Percentiles rank a stretch among this genome's conserved stretches.
phyloP scores from a whole-genome alignment of 2,329 filamentous ascomycete species.

The Ascocoryne sarcoides region DNA sequence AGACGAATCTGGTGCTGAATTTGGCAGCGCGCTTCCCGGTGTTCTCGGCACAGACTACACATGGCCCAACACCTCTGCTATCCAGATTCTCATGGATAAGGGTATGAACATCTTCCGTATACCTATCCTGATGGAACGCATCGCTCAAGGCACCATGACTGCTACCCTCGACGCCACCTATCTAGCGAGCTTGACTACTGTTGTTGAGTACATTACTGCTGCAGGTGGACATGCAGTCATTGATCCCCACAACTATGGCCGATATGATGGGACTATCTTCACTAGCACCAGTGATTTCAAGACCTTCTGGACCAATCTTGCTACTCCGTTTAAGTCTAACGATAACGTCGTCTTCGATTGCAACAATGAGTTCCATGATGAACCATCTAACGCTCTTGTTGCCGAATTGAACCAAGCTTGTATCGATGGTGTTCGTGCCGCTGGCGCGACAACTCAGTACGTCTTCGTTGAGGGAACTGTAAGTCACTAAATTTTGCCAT shows the following conservation, averaged over 20 bases:
- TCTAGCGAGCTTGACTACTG: slow-evolving; percentile 33
- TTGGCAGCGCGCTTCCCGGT: slow-evolving; percentile 48
- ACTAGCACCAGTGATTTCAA: slow-evolving; percentile 30
- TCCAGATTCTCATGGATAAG: slow-evolving; percentile 17
- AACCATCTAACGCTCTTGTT: slow-evolving; percentile 28
- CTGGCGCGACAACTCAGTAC: slow-evolving; percentile 39
- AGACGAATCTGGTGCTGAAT: slow-evolving; percentile 50
- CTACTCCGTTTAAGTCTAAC: slow-evolving; percentile 30
- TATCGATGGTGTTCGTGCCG: slow-evolving; percentile 35
- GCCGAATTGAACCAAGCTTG: slow-evolving; percentile 36
- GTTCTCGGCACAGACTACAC: slow-evolving; percentile 48
- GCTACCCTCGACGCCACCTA: slow-evolving; percentile 36
- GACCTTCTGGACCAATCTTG: slow-evolving; percentile 33
- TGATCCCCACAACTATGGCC: slow-evolving; percentile 42
- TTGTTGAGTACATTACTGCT: slow-evolving; percentile 38
- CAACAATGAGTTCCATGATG: slow-evolving; percentile 38
- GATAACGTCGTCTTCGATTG: slow-evolving; percentile 34
- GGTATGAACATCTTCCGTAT: slow-evolving; percentile 30
- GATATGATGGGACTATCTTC: slow-evolving; percentile 35
- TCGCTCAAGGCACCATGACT: slow-evolving; percentile 40
- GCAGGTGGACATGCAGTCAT: slow-evolving; percentile 39
- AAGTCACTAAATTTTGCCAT: background rate
- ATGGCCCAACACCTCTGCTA: slow-evolving; percentile 36
- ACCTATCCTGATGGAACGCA: slow-evolving; percentile 46
- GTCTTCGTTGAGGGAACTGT: slow-evolving; percentile 47